Percentiles rank a stretch among this genome's conserved stretches.
Conservation (phyloP, 2,329 filamentous ascomycete genomes). For the Colletotrichum tropicale region DNA sequence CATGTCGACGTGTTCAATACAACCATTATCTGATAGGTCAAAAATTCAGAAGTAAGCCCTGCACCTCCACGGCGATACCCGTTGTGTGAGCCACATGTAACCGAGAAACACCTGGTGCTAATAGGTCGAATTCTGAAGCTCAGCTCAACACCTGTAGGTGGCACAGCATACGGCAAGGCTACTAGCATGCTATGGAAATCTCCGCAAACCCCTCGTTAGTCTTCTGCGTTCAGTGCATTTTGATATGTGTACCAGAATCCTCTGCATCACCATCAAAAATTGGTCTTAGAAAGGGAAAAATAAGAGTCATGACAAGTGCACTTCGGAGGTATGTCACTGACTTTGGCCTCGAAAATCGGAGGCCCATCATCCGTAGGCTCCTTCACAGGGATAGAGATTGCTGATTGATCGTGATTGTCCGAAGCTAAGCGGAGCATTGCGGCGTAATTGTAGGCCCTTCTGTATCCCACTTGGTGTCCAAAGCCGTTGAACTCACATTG, state of each 20-base stretch:
- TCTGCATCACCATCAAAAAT: too few species aligned
- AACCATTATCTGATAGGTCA: background rate
- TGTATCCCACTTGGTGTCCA: background rate
- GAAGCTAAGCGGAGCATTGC: fast-evolving
- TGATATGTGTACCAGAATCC: too few species aligned
- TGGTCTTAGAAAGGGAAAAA: too few species aligned
- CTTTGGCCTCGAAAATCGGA: too few species aligned
- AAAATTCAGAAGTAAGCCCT: background rate
- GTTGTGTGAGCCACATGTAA: background rate
- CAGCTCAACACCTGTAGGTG: background rate
- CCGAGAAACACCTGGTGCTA: fast-evolving
- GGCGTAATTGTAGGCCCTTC: fast-evolving
- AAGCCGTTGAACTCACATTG: fast-evolving
- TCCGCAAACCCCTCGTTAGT: too few species aligned
- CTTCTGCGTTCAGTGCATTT: too few species aligned
- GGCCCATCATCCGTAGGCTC: too few species aligned
- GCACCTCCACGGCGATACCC: background rate
- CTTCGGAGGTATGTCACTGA: too few species aligned
- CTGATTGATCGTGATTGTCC: background rate
- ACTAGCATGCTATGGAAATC: too few species aligned
- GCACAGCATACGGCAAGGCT: background rate
- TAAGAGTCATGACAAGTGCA: too few species aligned
- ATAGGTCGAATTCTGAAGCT: background rate
- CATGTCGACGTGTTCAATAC: fast-evolving
- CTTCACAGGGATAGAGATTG: background rate